Base-by-base conservation (phyloP, 208 protist species). In the Wallacemonas sp. region DNA sequence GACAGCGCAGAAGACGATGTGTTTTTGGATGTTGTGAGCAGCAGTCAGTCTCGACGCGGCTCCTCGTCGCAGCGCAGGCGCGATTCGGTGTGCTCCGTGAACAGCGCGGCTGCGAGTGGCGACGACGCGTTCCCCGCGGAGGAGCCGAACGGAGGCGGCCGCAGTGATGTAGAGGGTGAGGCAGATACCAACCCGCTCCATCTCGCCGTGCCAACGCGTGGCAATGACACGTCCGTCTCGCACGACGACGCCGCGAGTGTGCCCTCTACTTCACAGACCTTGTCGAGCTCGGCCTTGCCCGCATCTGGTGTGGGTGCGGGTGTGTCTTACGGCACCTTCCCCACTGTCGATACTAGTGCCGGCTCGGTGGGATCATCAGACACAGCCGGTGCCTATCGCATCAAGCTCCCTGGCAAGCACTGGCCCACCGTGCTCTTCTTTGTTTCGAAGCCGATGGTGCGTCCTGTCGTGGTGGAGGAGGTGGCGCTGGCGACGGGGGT, bases 341-440 rank as follows among this genome's bases (percentile, higher is more conserved):
- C 46, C 2, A 17, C n/a, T 24, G 46, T 21, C 9, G 21, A 54
- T 9, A 17, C 22, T 26, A 58, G 51, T n/a, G n/a, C n/a, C 51
- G 26, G n/a, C n/a, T 58, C 51, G 30, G 9, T 39, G 1, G 24
- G 30, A 0, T 58, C 51, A 3, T 14, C 51, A 19, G 51, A 58
- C 2, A 39, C 51, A 8, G 51, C 51, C 15, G 51, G 51, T 3
- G 30, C 8, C 5, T 66, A 53, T 22, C 30, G 34, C 17, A 27
- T 66, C 19, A 66, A 31, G 31, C 1, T 66, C 3, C 61, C 61
- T 22, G 61, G 61, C 28, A 11, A 30, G 39, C 61, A 66, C 28
- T 66, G 61, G 61, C 42, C 61, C 44, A 66, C 61, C 15, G 61
- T 66, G 61, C 42, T 66, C 44, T 66, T 66, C 42, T 66, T 55